Base-by-base conservation (phyloP, 2,329 filamentous ascomycete species). In the Ophiostoma sp. region DNA sequence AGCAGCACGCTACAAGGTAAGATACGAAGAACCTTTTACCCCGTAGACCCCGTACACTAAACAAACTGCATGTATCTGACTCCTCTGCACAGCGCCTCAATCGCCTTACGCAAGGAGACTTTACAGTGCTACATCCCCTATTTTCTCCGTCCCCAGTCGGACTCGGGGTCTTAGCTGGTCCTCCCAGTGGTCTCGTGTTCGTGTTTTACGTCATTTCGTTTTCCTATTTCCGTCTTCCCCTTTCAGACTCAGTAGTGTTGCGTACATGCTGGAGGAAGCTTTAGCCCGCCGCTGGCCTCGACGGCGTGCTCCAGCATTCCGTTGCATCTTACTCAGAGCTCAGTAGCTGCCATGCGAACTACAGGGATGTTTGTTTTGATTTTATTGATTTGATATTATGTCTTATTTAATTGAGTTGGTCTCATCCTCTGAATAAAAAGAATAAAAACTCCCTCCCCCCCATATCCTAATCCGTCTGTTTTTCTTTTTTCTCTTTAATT, bases 181-280 rank as follows among this genome's bases (percentile, higher is more conserved):
- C 65, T 44, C 20, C 35, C n/a, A 64, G 23, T 67, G 33, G 23
- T 27, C 54, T 67, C 68, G 68, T 67, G 41, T 62, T 67, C 69
- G 62, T 64, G 20, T 69, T 69, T 35, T 52, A 70, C 69, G 65
- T 70, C 69, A 70, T 41, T 41, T 41, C 39, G 11, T 64, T 67
- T 54, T 27, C 36, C 36, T n/a, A 41, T 62, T 62, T 48, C 60
- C 33, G 48, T 35, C n/a, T 60, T 35, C 66, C 23, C 52, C 44
- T 48, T n/a, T n/a, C n/a, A n/a, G n/a, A n/a, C n/a, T n/a, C n/a
- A n/a, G n/a, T n/a, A 67, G 23, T 62, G 20, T 35, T 64, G 41
- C 20, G 27, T 31, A 31, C 27, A 31, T 31, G 27, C 27, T 31
- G 27, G 27, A 31, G 27, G 27, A 1, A 31, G 27, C 27, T 31